These are phyloP conservation scores for Glarea lozoyensis DNA, from an alignment of 495 filamentous ascomycete genomes.

Conservation along the genomic window DNA sequence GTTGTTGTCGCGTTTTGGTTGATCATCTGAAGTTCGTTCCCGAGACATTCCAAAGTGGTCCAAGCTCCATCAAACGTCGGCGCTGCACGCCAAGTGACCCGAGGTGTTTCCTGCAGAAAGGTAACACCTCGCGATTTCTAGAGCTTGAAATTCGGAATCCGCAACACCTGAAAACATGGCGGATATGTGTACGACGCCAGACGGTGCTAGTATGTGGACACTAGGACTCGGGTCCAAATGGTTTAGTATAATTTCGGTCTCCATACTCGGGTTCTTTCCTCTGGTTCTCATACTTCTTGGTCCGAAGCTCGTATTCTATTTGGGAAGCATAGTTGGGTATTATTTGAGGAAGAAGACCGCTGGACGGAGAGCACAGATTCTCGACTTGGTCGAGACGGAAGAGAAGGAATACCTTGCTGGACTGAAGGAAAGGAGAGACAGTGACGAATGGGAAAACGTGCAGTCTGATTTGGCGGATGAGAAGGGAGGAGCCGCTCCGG, in stretches of 20 bases:
- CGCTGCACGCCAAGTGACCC: neutral
- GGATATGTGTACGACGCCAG: slow-evolving; percentile 18
- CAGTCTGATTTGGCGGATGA: slow-evolving; percentile 48
- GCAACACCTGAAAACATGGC: slow-evolving; percentile 11
- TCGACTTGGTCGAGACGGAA: slow-evolving; percentile 50
- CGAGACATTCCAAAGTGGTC: neutral
- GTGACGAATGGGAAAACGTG: slow-evolving; percentile 72
- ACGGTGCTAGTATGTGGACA: slow-evolving; percentile 8
- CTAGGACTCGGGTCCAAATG: slow-evolving; percentile 9
- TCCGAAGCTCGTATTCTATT: slow-evolving; percentile 13
- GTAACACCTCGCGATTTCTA: slow-evolving; percentile 1
- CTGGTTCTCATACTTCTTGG: slow-evolving; percentile 6
- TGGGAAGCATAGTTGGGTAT: slow-evolving; percentile 11
- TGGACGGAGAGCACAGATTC: slow-evolving; percentile 50
- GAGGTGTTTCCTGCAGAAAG: neutral
- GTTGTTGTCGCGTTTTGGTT: neutral
- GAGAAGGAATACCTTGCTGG: slow-evolving; percentile 25
- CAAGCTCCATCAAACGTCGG: neutral
- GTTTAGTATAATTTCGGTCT: slow-evolving; percentile 1
- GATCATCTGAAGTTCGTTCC: neutral
- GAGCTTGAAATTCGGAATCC: neutral
- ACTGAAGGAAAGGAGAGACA: slow-evolving; percentile 36
- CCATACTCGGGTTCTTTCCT: slow-evolving; percentile 5
- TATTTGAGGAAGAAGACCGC: slow-evolving; percentile 58
- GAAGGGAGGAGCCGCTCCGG: too few species aligned